Percentiles rank a stretch among this genome's conserved stretches.
phyloP scores from a whole-genome alignment of 768 basidiomycete genomes.

The Naganishia kalamii region DNA sequence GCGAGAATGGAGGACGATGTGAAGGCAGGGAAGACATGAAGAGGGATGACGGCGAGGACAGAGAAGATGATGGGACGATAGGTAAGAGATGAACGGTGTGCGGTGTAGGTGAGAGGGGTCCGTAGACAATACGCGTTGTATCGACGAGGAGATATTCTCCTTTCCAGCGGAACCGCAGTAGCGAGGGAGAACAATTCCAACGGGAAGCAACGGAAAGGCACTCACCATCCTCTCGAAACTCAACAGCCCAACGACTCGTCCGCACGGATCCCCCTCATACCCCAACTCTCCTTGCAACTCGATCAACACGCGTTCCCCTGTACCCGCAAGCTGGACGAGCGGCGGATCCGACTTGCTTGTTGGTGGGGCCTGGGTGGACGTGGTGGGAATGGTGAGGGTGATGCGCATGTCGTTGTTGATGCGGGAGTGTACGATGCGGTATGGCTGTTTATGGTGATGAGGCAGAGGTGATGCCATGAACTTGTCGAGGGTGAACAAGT shows the following conservation, averaged over 20 bases:
- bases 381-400: not conserved
- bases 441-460: conserved; percentile 19
- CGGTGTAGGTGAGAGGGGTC: too few species aligned
- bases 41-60: too few species aligned
- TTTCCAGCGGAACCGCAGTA: too few species aligned
- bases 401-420: conserved; percentile 7
- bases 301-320: conserved; percentile 68
- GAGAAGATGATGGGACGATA: too few species aligned
- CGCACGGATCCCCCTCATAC: conserved; percentile 61
- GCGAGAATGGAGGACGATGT: too few species aligned
- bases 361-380: not conserved
- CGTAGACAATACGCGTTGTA: too few species aligned
- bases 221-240: conserved; percentile 54
- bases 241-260: conserved; percentile 71
- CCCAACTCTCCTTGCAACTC: conserved; percentile 81
- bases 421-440: too few species aligned
- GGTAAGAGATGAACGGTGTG: too few species aligned
- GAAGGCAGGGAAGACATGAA: too few species aligned
- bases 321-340: conserved; percentile 14
- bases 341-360: conserved; percentile 6
- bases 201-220: not conserved
- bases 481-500: not conserved
- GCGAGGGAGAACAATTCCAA: too few species aligned
- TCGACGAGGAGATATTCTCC: too few species aligned
- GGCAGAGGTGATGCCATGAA: not conserved